phyloP scores from a whole-genome alignment of 345 rosid species.

The Murraya koenigii region DNA sequence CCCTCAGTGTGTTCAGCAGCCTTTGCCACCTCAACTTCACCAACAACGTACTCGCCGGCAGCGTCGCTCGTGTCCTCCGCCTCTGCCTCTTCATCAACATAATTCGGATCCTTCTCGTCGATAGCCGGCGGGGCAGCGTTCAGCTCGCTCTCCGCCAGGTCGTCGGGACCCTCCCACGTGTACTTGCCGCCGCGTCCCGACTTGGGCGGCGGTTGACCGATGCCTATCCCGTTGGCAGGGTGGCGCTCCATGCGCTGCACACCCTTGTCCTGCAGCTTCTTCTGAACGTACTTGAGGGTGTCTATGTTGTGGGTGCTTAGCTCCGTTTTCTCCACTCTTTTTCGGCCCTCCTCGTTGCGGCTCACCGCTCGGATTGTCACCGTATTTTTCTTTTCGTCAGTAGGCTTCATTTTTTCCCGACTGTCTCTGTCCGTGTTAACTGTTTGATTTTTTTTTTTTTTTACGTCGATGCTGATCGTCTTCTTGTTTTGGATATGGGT shows the following conservation, averaged over 20 bases:
- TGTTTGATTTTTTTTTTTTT: neutral
- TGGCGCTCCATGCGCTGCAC: conserved; percentile 73
- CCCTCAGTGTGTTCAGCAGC: conserved; percentile 43
- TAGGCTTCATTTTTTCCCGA: conserved; percentile 27
- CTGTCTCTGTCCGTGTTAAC: too few species aligned
- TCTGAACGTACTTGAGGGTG: conserved; percentile 57
- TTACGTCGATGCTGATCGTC: neutral
- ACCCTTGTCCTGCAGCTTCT: conserved; percentile 71
- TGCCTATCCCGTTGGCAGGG: conserved; percentile 57
- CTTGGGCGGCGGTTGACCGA: conserved; percentile 56
- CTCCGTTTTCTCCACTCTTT: conserved; percentile 43
- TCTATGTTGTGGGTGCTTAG: conserved; percentile 46
- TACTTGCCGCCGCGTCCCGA: conserved; percentile 84
- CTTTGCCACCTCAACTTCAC: conserved; percentile 68
- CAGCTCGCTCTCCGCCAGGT: conserved; percentile 49
- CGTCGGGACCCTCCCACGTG: conserved; percentile 85
- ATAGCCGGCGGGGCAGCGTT: conserved; percentile 50
- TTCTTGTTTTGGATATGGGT: neutral
- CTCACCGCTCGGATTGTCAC: conserved; percentile 45
- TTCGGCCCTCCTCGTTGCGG: conserved; percentile 49
- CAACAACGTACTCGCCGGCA: conserved; percentile 38
- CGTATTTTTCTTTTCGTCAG: conserved; percentile 38
- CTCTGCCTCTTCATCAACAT: conserved; percentile 58
- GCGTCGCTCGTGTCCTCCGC: conserved; percentile 40
- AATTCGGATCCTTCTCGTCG: conserved; percentile 78